These are phyloP conservation scores for Cinnamomum chago DNA, from an alignment of 164 flowering plant species.

Conservation along the genomic window DNA sequence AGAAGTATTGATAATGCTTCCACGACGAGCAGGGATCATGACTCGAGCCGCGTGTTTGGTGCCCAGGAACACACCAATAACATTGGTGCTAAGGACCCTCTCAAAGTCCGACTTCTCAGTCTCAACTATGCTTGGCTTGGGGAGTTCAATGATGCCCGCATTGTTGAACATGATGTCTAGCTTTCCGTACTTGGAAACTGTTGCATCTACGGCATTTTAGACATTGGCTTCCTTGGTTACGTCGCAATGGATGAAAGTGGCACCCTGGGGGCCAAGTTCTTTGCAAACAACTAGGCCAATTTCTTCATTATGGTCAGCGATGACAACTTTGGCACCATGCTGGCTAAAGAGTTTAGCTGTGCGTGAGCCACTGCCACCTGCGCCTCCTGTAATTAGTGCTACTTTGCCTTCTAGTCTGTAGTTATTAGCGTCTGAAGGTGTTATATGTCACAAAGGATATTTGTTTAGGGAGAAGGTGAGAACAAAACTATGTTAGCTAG, in stretches of 20 bases:
- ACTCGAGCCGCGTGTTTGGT: conserved; percentile 13
- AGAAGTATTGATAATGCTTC: conserved; percentile 7
- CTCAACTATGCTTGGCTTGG: conserved; percentile 22
- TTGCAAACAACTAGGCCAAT: not conserved
- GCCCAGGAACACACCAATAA: conserved; percentile 30
- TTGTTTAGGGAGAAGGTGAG: no score
- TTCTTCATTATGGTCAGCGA: conserved; percentile 10
- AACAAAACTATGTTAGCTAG: no score
- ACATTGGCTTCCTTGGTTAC: conserved; percentile 7
- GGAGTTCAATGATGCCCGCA: conserved; percentile 28
- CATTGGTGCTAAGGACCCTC: conserved; percentile 26
- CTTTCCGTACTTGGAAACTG: conserved; percentile 28
- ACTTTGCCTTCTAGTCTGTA: conserved; percentile 19
- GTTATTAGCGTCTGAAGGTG: not conserved
- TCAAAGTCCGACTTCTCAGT: conserved; percentile 30
- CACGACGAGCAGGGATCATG: conserved; percentile 2
- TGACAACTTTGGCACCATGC: conserved; percentile 11
- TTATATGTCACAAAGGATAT: no score
- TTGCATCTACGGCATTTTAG: conserved; percentile 14
- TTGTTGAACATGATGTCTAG: conserved; percentile 53
- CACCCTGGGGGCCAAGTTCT: not conserved
- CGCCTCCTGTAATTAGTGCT: conserved; percentile 20
- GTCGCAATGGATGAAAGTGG: conserved; percentile 10
- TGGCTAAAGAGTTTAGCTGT: not conserved
- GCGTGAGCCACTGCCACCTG: conserved; percentile 16